Conservation (phyloP, 768 basidiomycete species). For the Mycena epipterygia region DNA sequence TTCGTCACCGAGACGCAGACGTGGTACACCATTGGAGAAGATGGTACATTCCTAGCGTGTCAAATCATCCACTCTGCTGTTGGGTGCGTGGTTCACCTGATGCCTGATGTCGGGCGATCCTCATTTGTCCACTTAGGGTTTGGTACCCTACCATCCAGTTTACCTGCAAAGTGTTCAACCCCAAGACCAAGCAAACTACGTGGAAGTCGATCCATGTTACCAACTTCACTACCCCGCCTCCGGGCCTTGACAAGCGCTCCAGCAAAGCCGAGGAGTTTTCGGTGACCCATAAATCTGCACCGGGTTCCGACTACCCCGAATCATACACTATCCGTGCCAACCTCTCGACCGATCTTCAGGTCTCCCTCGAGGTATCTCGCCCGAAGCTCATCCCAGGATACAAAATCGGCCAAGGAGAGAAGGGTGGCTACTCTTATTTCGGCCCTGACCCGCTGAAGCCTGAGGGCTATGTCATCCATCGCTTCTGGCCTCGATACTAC, state of each 20-base stretch:
- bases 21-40: slow-evolving; percentile 86
- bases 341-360: slow-evolving; percentile 82
- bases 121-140: slow-evolving; percentile 61
- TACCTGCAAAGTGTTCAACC: slow-evolving; percentile 89
- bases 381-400: slow-evolving; percentile 84
- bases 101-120: slow-evolving; percentile 24
- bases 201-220: slow-evolving; percentile 93
- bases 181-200: slow-evolving; percentile 75
- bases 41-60: slow-evolving; percentile 84
- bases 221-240: slow-evolving; percentile 84
- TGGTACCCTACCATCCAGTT: slow-evolving; percentile 98
- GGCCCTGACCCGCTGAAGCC: slow-evolving; percentile 76
- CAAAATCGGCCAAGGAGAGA: slow-evolving; percentile 90
- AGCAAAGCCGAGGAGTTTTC: slow-evolving; percentile 89
- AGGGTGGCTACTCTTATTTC: slow-evolving; percentile 93
- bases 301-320: slow-evolving; percentile 76
- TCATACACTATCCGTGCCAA: slow-evolving; percentile 85
- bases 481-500: slow-evolving; percentile 86
- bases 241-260: slow-evolving; percentile 87
- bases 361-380: slow-evolving; percentile 81
- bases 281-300: slow-evolving; percentile 72
- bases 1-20: slow-evolving; percentile 93
- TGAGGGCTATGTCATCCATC: slow-evolving; percentile 90
- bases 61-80: slow-evolving; percentile 92
- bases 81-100: slow-evolving; percentile 72